Conservation (phyloP, 768 basidiomycete species). For the Sutorius australiensis region DNA sequence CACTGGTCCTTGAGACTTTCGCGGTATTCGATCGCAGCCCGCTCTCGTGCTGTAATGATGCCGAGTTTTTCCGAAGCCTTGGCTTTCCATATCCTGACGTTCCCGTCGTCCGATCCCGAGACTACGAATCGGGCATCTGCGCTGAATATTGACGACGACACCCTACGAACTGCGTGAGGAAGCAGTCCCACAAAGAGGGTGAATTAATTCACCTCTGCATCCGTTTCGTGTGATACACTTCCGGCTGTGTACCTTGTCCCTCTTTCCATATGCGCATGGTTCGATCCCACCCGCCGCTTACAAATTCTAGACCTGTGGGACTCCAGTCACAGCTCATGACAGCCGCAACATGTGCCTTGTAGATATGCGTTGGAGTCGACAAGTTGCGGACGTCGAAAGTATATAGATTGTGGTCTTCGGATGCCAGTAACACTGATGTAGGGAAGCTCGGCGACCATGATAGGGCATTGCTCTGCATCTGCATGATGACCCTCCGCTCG, state of each 20-base stretch:
- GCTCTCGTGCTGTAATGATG: slow-evolving; percentile 83
- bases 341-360: slow-evolving; percentile 95
- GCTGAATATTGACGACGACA: slow-evolving; percentile 85
- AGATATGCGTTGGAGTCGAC: slow-evolving; percentile 79
- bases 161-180: slow-evolving; percentile 41
- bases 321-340: slow-evolving; percentile 98
- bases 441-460: slow-evolving; percentile 97
- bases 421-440: slow-evolving; percentile 87
- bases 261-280: slow-evolving; percentile 93
- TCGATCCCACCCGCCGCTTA: slow-evolving; percentile 95
- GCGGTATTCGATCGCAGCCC: slow-evolving; percentile 90
- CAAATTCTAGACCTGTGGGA: slow-evolving; percentile 93
- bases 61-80: slow-evolving; percentile 91
- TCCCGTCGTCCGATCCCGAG: slow-evolving; percentile 91
- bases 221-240: slow-evolving; percentile 97
- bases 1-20: slow-evolving; percentile 84
- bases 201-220: slow-evolving; percentile 78
- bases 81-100: slow-evolving; percentile 93
- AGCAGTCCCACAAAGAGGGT: background rate
- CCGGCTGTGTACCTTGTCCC: slow-evolving; percentile 73
- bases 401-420: slow-evolving; percentile 97
- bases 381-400: slow-evolving; percentile 94
- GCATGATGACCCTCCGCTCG: slow-evolving; percentile 86
- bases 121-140: slow-evolving; percentile 88
- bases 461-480: slow-evolving; percentile 87